Percentiles rank a stretch among this genome's conserved stretches.
phyloP scores from a whole-genome alignment of 2,329 filamentous ascomycete species.

The Neospermospora avenae region DNA sequence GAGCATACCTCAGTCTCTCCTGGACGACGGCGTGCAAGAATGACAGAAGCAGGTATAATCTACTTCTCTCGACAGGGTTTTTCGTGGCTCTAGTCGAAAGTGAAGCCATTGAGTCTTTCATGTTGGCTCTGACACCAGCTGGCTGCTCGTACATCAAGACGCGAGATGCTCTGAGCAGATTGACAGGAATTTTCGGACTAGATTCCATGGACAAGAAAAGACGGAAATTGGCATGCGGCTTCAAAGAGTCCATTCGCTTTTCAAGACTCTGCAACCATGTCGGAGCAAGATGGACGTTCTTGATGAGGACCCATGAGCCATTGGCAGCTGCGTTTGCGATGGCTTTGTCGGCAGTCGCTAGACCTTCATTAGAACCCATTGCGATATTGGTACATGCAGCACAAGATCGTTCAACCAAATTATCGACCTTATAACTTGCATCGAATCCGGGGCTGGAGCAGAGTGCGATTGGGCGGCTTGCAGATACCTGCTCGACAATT shows the following conservation, averaged over 20 bases:
- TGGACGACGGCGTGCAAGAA: constrained; percentile 97
- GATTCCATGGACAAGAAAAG: constrained; percentile 98
- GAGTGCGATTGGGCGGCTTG: constrained; percentile 82
- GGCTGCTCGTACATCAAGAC: constrained; percentile 98
- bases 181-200: constrained; percentile 94
- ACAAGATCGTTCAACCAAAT: constrained; percentile 78
- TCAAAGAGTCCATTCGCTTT: constrained; percentile 93
- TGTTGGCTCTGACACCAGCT: constrained; percentile 92
- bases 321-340: constrained; percentile 88
- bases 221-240: constrained; percentile 88
- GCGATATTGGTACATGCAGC: constrained; percentile 93
- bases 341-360: constrained; percentile 91
- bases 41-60: constrained; percentile 85
- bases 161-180: constrained; percentile 85
- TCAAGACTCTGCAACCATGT: constrained; percentile 96
- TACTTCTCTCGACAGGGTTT: constrained; percentile 83
- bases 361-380: constrained; percentile 96
- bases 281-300: constrained; percentile 96
- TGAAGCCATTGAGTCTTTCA: constrained; percentile 93
- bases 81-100: constrained; percentile 73
- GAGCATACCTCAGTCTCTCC: constrained; percentile 90
- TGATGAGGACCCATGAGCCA: constrained; percentile 95
- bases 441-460: constrained; percentile 97
- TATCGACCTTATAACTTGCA: constrained; percentile 98
- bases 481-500: constrained; percentile 79